Evolutionary conservation across 2,329 filamentous ascomycete genomes (phyloP).

Genomic region (Epicoccum nigrum): DNA sequence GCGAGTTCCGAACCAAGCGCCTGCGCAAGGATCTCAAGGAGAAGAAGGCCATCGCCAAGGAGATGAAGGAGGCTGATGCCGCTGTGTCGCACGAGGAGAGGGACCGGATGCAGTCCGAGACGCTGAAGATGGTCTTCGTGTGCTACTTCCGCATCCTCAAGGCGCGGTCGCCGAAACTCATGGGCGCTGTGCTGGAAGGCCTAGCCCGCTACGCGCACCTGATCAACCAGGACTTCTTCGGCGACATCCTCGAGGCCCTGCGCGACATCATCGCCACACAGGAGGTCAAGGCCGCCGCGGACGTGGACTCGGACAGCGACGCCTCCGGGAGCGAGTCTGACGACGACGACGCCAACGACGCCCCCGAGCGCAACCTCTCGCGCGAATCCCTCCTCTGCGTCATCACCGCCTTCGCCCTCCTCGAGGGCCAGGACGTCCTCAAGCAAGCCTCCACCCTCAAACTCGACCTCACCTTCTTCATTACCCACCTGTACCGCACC

Average conservation of each 20-base stretch:
- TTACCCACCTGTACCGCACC: constrained; percentile 87
- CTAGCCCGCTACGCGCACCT: constrained; percentile 92
- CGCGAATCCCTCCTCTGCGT: constrained; percentile 92
- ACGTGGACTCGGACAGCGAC: constrained; percentile 52
- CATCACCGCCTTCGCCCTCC: constrained; percentile 93
- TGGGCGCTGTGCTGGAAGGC: constrained; percentile 96
- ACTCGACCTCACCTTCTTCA: constrained; percentile 94
- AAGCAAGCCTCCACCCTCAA: constrained; percentile 81
- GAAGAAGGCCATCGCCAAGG: constrained; percentile 85
- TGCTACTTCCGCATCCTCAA: constrained; percentile 96
- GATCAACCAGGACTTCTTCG: constrained; percentile 99
- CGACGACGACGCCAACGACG: constrained; percentile 54
- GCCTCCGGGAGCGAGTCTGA: constrained; percentile 53
- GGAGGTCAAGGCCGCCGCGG: constrained; percentile 54
- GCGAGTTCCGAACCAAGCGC: constrained; percentile 87
- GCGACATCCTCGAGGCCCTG: constrained; percentile 89
- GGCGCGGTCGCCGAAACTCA: constrained; percentile 77
- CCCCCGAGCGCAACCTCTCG: constrained; percentile 68
- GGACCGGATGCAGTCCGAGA: constrained; percentile 93
- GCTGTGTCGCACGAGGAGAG: constrained; percentile 89
- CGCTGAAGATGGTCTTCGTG: constrained; percentile 92
- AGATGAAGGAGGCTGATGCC: constrained; percentile 91
- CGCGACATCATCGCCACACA: constrained; percentile 88
- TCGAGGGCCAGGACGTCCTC: constrained; percentile 90
- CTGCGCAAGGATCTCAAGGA: constrained; percentile 83